These are phyloP conservation scores for Pseudogymnoascus sp. DNA, from an alignment of 2,329 filamentous ascomycete species.

Conservation along the genomic window DNA sequence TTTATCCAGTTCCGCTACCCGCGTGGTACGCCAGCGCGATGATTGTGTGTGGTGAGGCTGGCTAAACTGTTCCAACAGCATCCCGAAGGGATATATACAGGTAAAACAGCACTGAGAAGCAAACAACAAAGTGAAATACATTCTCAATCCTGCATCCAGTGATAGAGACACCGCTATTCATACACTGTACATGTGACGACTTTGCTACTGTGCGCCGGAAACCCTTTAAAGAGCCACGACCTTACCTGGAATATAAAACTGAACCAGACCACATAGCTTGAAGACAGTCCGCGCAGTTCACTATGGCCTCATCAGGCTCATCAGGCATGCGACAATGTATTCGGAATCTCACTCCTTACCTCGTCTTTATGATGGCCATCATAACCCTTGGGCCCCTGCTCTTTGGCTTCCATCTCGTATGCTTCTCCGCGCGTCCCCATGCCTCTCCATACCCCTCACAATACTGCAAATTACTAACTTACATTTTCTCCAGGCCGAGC, in stretches of 20 bases:
- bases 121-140: background rate
- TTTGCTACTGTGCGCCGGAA: background rate
- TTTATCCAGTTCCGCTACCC: background rate
- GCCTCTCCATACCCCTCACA: slow-evolving; percentile 2
- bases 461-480: background rate
- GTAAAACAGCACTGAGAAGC: background rate
- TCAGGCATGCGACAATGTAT: slow-evolving; percentile 27
- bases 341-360: slow-evolving; percentile 58
- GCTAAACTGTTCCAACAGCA: background rate
- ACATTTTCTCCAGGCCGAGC: slow-evolving; percentile 61
- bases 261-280: background rate
- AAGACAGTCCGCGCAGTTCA: background rate
- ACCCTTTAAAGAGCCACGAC: background rate
- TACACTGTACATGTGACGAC: slow-evolving; percentile 4
- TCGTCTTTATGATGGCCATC: slow-evolving; percentile 68
- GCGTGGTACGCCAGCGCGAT: background rate
- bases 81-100: background rate
- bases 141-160: background rate
- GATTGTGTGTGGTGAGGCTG: background rate
- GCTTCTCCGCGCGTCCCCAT: slow-evolving; percentile 20
- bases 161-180: background rate
- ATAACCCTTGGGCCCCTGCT: slow-evolving; percentile 83
- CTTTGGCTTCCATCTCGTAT: slow-evolving; percentile 88
- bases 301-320: slow-evolving; percentile 28
- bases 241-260: background rate